These are phyloP conservation scores for Mycena albidolilacea DNA, from an alignment of 768 basidiomycete species.

Conservation along the genomic window DNA sequence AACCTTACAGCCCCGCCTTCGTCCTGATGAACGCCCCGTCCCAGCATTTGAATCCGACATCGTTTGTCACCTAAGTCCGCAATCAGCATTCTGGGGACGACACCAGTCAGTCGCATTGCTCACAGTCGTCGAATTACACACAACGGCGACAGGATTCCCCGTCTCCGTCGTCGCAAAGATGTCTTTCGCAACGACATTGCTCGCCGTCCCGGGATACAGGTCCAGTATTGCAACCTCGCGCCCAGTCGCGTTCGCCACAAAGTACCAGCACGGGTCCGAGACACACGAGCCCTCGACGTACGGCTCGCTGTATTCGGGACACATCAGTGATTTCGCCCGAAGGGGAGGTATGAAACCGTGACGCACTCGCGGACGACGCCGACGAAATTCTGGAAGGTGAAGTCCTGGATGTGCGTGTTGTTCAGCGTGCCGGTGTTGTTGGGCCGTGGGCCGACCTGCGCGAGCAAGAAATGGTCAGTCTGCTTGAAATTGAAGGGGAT, in stretches of 20 bases:
- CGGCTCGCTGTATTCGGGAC: constrained; percentile 48
- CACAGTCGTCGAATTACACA: constrained; percentile 70
- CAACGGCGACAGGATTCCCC: constrained; percentile 58
- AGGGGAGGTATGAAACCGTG: not conserved
- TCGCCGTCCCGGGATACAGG: constrained; percentile 68
- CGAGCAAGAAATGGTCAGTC: not conserved
- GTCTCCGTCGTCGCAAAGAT: constrained; percentile 64
- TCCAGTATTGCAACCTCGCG: constrained; percentile 74
- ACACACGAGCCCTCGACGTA: constrained; percentile 74
- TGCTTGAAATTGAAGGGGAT: no score
- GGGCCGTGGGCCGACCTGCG: constrained; percentile 59
- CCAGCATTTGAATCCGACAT: constrained; percentile 67
- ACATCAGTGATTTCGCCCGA: not conserved
- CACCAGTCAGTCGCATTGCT: constrained; percentile 34
- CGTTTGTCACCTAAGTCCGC: constrained; percentile 54
- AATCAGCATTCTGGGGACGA: constrained; percentile 3
- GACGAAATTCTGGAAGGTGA: constrained; percentile 68
- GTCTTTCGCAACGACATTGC: constrained; percentile 65
- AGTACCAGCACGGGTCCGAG: constrained; percentile 74
- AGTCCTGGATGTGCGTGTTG: constrained; percentile 70
- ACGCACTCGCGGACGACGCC: constrained; percentile 67
- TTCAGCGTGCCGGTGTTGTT: constrained; percentile 59
- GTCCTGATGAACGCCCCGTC: constrained; percentile 62
- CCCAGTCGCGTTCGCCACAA: constrained; percentile 67
- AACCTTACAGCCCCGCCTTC: constrained; percentile 43